These are phyloP conservation scores for Phytophthora pseudosyringae DNA, from an alignment of 352 stramenopile genomes.

Conservation along the genomic window DNA sequence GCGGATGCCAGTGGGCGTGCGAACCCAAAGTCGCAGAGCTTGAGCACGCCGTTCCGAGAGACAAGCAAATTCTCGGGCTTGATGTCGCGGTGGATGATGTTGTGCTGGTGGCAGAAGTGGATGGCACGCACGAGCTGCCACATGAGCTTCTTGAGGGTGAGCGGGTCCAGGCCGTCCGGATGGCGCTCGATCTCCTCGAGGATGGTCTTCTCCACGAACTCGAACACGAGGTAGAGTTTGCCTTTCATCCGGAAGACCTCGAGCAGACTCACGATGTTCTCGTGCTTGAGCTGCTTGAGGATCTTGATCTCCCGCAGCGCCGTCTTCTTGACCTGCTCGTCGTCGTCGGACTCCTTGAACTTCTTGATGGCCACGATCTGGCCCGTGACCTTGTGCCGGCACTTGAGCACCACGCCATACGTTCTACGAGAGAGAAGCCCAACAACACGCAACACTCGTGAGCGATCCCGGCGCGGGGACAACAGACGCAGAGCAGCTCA, in stretches of 20 bases:
- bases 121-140: conserved; percentile 86
- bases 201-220: conserved; percentile 90
- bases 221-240: conserved; percentile 89
- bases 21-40: conserved; percentile 93
- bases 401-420: conserved; percentile 90
- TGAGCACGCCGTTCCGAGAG: conserved; percentile 93
- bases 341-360: conserved; percentile 91
- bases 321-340: conserved; percentile 91
- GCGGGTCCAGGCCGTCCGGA: conserved; percentile 72
- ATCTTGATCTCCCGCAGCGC: conserved; percentile 86
- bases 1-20: conserved; percentile 68
- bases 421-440: conserved; percentile 43
- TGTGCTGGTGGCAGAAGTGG: conserved; percentile 95
- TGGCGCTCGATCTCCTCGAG: conserved; percentile 92
- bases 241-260: conserved; percentile 88
- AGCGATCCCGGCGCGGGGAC: background rate
- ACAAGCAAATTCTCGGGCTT: conserved; percentile 96
- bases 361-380: conserved; percentile 93
- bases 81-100: conserved; percentile 96
- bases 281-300: conserved; percentile 87
- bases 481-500: conserved; percentile 31
- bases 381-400: conserved; percentile 77
- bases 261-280: conserved; percentile 89
- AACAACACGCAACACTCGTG: background rate
- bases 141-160: conserved; percentile 80